These are phyloP conservation scores for Solanum clarkiae DNA, from an alignment of 257 asterid species.

Conservation along the genomic window DNA sequence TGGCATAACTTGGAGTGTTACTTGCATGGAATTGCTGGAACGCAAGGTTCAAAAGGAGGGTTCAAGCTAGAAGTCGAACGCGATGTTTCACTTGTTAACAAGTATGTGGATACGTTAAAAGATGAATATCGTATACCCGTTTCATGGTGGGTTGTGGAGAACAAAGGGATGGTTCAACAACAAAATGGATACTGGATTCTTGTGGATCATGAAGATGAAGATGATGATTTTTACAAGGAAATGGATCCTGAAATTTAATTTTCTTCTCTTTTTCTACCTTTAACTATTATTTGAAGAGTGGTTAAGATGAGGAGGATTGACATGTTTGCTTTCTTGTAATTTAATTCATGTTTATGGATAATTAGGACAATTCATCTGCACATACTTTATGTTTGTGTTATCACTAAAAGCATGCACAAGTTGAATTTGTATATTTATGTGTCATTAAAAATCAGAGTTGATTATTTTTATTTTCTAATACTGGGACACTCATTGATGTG, in stretches of 20 bases:
- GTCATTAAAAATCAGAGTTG: no score
- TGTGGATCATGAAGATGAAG: slow-evolving; percentile 16
- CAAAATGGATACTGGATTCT: slow-evolving; percentile 18
- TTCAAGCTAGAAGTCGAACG: slow-evolving; percentile 15
- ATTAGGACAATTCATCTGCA: no score
- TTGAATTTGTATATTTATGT: no score
- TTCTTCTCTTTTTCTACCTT: not conserved
- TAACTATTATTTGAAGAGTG: not conserved
- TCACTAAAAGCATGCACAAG: no score
- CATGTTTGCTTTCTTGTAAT: no score
- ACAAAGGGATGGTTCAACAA: slow-evolving; percentile 32
- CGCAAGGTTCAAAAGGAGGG: slow-evolving; percentile 14
- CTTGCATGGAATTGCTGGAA: slow-evolving; percentile 32
- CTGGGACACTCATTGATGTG: no score
- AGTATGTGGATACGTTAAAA: slow-evolving; percentile 12
- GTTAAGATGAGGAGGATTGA: no score
- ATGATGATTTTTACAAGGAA: not conserved
- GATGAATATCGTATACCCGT: slow-evolving; percentile 14
- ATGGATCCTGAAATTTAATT: no score
- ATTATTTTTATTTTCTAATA: no score
- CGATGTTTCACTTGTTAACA: slow-evolving; percentile 29
- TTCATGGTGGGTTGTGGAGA: slow-evolving; percentile 33
- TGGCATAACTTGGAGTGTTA: slow-evolving; percentile 48
- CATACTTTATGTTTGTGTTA: no score
- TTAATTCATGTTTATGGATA: no score